Evolutionary conservation across 192 early-diverging fungal species (phyloP).

Genomic region (Backusella westeae): DNA sequence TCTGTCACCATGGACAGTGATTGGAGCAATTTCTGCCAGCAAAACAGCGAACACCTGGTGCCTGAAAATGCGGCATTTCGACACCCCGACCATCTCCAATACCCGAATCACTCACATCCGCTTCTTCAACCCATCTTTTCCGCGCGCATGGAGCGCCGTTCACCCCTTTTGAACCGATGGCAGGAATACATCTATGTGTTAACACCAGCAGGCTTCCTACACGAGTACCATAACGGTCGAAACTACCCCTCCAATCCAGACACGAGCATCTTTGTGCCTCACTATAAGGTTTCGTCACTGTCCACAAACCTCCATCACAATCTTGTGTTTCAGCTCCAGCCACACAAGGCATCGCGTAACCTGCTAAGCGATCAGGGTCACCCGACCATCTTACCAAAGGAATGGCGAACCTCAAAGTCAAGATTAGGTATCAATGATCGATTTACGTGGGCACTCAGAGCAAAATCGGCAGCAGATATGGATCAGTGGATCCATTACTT

Average conservation of each 20-base stretch:
- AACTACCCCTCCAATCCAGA: constrained; percentile 18
- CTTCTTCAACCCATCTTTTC: constrained; percentile 26
- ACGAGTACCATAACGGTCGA: constrained; percentile 19
- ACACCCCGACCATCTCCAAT: constrained; percentile 18
- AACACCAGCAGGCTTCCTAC: constrained; percentile 28
- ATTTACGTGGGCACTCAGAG: constrained; percentile 12
- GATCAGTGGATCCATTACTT: constrained; percentile 18
- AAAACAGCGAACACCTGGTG: constrained; percentile 14
- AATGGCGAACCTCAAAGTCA: constrained; percentile 1
- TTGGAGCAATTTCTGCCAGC: constrained; percentile 22
- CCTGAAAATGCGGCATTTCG: constrained; percentile 21
- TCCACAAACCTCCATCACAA: constrained; percentile 28
- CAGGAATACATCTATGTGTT: constrained; percentile 29
- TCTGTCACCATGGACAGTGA: constrained; percentile 14
- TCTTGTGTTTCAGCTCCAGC: constrained; percentile 28
- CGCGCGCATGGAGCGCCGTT: constrained; percentile 27
- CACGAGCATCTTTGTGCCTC: constrained; percentile 13
- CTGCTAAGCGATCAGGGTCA: neutral
- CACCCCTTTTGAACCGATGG: constrained; percentile 20
- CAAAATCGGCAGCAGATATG: constrained; percentile 25
- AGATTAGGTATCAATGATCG: constrained; percentile 1
- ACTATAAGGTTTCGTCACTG: constrained; percentile 21
- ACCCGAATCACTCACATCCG: constrained; percentile 23
- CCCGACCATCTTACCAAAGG: neutral
- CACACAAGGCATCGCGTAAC: constrained; percentile 4